Base-by-base conservation (phyloP, 495 filamentous ascomycete genomes). In the Podospora comata region DNA sequence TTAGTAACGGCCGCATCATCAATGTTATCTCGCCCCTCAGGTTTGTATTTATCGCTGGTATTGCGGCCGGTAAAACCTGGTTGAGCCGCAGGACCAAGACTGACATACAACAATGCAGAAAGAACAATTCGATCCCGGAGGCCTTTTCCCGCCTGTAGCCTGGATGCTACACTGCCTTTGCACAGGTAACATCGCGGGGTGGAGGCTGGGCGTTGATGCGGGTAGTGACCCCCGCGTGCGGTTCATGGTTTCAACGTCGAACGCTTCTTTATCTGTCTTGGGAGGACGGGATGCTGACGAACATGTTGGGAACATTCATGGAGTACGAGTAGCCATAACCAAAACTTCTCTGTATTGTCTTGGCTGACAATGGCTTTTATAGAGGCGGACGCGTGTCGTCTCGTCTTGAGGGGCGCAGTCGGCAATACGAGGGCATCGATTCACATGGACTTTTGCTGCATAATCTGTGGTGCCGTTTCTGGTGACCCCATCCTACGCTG, bases 351-450 rank as follows among this genome's bases (percentile, higher is more conserved):
- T 23, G 39, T 48, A 48, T 48, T 16, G 39, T 48, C 39, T 48
- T 48, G 13, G 2, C 39, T 16, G 15, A 11, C 13, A 16, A 11
- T 16, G 39, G 39, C 34, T 18, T 48, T 48, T 48, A 48, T 48
- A 48, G 39, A 13, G n/a, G n/a, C 23, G 55, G 23, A 58, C 55
- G 55, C 55, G 55, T 58, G 55, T 58, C 55, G 55, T 62, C 60
- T 39, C 23, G 59, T 34, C 19, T 39, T 30, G 19, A 62, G 19
- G 60, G 27, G 60, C 28, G 32, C 60, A 62, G 60, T 20, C 19
- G 60, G 60, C 60, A 62, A 62, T 62, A 62, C 60, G 60, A 62
- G 32, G 27, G n/a, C 60, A 62, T 3, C 60, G 16, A 62, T 7
- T 58, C 60, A 62, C 60, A 62, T 30, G 32, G 60, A 9, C 13